Evolutionary conservation across 108 stramenopile genomes (phyloP).

Genomic region (Pinguiococcus pyrenoidosus): DNA sequence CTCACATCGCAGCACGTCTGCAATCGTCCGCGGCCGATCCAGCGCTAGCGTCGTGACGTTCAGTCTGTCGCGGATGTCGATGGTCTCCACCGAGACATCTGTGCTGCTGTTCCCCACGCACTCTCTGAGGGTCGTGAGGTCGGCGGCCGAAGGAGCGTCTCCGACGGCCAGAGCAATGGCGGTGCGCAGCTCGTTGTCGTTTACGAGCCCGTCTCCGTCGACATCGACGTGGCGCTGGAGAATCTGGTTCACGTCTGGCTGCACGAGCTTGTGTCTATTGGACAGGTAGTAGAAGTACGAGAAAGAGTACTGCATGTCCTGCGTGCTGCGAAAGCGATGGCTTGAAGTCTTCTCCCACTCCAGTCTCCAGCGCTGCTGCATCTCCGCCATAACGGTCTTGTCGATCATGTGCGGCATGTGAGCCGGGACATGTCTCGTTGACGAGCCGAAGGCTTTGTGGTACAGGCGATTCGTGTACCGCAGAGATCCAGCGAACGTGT

Average conservation of each 20-base stretch:
- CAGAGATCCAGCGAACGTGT: slow-evolving; percentile 29
- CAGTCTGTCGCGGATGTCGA: too few relatives aligned
- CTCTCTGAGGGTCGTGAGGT: slow-evolving; percentile 2
- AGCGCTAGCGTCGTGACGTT: too few relatives aligned
- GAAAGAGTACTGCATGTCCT: slow-evolving; percentile 42
- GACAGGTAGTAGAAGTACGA: slow-evolving; percentile 36
- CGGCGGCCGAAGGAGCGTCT: background rate
- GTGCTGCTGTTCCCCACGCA: too few relatives aligned
- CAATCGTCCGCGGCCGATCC: too few relatives aligned
- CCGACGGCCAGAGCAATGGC: slow-evolving; percentile 8
- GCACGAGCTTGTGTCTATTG: background rate
- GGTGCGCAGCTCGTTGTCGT: slow-evolving; percentile 23
- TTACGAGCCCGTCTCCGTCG: slow-evolving; percentile 13
- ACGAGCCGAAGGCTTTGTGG: slow-evolving; percentile 20
- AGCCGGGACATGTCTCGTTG: slow-evolving; percentile 28
- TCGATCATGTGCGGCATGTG: slow-evolving; percentile 44
- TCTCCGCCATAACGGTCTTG: slow-evolving; percentile 2
- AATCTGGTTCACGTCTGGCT: background rate
- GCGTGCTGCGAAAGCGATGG: slow-evolving; percentile 21
- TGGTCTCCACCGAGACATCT: background rate
- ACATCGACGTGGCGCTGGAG: slow-evolving; percentile 14
- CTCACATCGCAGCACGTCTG: background rate
- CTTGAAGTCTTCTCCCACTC: slow-evolving; percentile 19
- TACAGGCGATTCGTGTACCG: slow-evolving; percentile 27
- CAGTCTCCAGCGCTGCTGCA: slow-evolving; percentile 17